Base-by-base conservation (phyloP, 139 green algal genomes). In the Tetratostichococcus sp. region DNA sequence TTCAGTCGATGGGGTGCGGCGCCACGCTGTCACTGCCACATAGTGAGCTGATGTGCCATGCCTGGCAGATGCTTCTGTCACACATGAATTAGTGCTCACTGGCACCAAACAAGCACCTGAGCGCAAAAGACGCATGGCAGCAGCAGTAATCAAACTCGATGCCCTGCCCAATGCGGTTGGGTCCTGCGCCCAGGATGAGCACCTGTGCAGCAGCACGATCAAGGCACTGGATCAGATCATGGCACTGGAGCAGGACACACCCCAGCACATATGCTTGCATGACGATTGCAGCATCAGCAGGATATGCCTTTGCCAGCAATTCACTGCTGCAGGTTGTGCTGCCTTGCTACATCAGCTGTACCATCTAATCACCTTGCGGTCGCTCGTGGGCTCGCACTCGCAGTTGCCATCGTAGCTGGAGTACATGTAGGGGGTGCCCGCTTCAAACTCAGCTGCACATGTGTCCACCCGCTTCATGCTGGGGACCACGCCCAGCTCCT, bases 111-210 rank as follows among this genome's bases (percentile, higher is more conserved):
- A 14, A 50, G 30, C 42, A 83, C 85, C 90, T 68, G 67, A 99
- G 90, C 1, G 93, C 86, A 82, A 97, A 99, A 4, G 93, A 96
- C 11, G 96, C 96, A 77, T 99, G 96, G 85, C 96, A 99, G 89
- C 96, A 99, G 93, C 96, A 99, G 91, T 99, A 99, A 86, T 99
- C 96, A 69, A 99, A 99, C 87, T 99, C 96, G 70, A 99, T 99
- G 71, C 96, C 96, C 89, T 99, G 96, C 66, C 96, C 96, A 75
- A 99, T 99, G 77, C 96, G 88, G 89, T 99, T 99, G 75, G 96
- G 96, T 1, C 96, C 96, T n/a, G 94, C 96, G 14, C 96, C 96
- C 50, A 99, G 89, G 77, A 99, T 99, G 35, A 99, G 89, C 68
- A 99, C 91, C 81, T 94, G 89, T 62, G 39, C n/a, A n/a, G n/a